Base-by-base conservation (phyloP, 2,329 filamentous ascomycete species). In the Talaromyces rugulosus region DNA sequence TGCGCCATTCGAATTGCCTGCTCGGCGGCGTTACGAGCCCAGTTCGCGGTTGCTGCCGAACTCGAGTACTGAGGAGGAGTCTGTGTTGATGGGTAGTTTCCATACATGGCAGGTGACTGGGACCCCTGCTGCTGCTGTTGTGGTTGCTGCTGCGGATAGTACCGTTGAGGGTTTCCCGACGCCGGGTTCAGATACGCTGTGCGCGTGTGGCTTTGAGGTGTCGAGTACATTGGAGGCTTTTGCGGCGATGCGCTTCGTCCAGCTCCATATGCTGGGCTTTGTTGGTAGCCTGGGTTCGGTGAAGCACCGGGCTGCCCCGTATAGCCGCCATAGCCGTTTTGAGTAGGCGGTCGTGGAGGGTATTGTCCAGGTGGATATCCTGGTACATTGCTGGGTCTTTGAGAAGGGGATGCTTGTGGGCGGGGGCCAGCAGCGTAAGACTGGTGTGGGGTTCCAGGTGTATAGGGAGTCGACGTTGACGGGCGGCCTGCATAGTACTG, bases 1-100 rank as follows among this genome's bases (percentile, higher is more conserved):
- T 77, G 75, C n/a, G 72, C 68, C 63, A 74, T 76, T 52, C 76
- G 58, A 2, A 71, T 70, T 27, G 74, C 74, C 64, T 78, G 76
- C 58, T 78, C 76, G 47, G 75, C 72, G 16, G 74, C 73, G 67
- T 69, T 77, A 30, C 77, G 72, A 28, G 74, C 68, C 66, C 76
- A 76, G n/a, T 72, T 70, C 36, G 72, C 68, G 33, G 71, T 69
- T 12, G 73, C 71, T 12, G 75, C 71, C 12, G 69, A 74, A 59
- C 74, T 77, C 14, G 66, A 63, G 9, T 75, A 70, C 47, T 71
- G 65, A 14, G 71, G 68, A 5, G 67, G 65, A 23, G 69, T 68
- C 64, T 74, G 75, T 40, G 69, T 23, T 12, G 72, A 66, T 31
- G 69, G 60, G 52, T 70, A 71, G n/a, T 70, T 72, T n/a, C 65